A percentile compares a stretch with the other conserved stretches of the same genome.
Evolutionary conservation across 2,329 filamentous ascomycete genomes (phyloP).

Genomic region (Hirsutella rhossiliensis): DNA sequence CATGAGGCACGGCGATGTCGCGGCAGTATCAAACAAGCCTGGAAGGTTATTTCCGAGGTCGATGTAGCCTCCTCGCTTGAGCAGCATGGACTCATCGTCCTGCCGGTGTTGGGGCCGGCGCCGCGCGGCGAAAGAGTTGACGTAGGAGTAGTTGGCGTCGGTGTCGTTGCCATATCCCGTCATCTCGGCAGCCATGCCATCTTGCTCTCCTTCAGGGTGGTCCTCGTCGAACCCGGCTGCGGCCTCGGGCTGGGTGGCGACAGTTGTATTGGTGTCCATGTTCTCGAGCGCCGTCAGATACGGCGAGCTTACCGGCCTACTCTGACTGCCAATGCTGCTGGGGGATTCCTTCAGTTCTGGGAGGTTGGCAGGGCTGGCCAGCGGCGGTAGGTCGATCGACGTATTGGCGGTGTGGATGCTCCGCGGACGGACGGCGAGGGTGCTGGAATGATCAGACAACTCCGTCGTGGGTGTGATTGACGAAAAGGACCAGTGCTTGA

Average conservation of each 20-base stretch:
- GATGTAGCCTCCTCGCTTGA: constrained; percentile 22
- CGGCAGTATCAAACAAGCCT: constrained; percentile 8
- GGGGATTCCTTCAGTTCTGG: neutral
- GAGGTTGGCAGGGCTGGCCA: neutral
- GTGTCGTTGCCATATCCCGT: neutral
- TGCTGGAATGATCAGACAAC: constrained; percentile 26
- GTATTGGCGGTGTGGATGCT: constrained; percentile 33
- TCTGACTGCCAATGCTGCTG: neutral
- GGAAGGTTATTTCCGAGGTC: constrained; percentile 19
- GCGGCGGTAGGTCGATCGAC: constrained; percentile 24
- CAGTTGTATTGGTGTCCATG: neutral
- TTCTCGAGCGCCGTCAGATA: constrained; percentile 1
- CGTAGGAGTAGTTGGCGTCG: constrained; percentile 11
- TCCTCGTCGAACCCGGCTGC: neutral
- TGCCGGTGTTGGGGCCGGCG: constrained; percentile 6
- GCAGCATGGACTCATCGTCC: constrained; percentile 24
- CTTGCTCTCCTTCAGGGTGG: neutral
- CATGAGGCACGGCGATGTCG: constrained; percentile 4
- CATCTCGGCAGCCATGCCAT: neutral
- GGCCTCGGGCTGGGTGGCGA: neutral
- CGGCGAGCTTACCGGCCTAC: constrained; percentile 1
- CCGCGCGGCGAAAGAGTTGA: constrained; percentile 17
- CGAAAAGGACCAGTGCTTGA: constrained; percentile 27
- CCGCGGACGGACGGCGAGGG: constrained; percentile 23
- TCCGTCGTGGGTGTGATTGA: constrained; percentile 26